These are phyloP conservation scores for Claviceps quebecensis DNA, from an alignment of 2,329 filamentous ascomycete species.

Conservation along the genomic window DNA sequence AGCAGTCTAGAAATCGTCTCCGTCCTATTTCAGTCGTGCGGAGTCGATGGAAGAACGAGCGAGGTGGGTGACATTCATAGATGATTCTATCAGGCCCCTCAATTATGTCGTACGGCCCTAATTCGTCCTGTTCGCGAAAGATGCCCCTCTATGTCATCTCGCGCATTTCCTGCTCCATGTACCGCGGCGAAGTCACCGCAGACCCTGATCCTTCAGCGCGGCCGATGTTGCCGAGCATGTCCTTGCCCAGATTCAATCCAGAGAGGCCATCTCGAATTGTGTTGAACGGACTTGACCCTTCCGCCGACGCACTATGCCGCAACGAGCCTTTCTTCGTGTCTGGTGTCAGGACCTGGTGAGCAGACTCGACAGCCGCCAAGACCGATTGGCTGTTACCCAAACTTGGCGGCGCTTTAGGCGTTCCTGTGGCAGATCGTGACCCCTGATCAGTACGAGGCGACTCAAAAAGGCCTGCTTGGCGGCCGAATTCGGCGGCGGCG, in stretches of 20 bases:
- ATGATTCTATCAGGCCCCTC: slow-evolving; percentile 16
- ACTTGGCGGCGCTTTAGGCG: slow-evolving; percentile 25
- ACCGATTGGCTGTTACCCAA: slow-evolving; percentile 35
- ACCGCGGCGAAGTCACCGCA: slow-evolving; percentile 9
- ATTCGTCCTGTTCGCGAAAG: slow-evolving; percentile 16
- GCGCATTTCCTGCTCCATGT: slow-evolving; percentile 28
- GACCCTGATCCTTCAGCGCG: slow-evolving; percentile 12
- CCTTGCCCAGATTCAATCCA: slow-evolving; percentile 34
- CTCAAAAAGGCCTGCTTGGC: slow-evolving; percentile 22
- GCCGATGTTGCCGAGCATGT: slow-evolving; percentile 23
- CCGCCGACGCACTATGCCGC: slow-evolving; percentile 31
- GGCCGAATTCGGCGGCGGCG: slow-evolving; percentile 33
- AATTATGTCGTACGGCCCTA: slow-evolving; percentile 19
- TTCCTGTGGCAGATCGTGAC: slow-evolving; percentile 13
- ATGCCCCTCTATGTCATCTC: slow-evolving; percentile 33
- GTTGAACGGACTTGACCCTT: slow-evolving; percentile 29
- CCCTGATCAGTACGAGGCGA: slow-evolving; percentile 12
- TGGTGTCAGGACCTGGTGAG: slow-evolving; percentile 36
- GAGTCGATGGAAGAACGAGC: not conserved
- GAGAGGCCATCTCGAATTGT: slow-evolving; percentile 34
- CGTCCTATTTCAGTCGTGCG: not conserved
- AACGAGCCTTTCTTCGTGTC: slow-evolving; percentile 21
- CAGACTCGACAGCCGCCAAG: slow-evolving; percentile 43
- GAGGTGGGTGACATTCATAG: not conserved
- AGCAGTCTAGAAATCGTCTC: not conserved